Conservation (phyloP, 441 rosid species). For the Bruguiera hainesii region DNA sequence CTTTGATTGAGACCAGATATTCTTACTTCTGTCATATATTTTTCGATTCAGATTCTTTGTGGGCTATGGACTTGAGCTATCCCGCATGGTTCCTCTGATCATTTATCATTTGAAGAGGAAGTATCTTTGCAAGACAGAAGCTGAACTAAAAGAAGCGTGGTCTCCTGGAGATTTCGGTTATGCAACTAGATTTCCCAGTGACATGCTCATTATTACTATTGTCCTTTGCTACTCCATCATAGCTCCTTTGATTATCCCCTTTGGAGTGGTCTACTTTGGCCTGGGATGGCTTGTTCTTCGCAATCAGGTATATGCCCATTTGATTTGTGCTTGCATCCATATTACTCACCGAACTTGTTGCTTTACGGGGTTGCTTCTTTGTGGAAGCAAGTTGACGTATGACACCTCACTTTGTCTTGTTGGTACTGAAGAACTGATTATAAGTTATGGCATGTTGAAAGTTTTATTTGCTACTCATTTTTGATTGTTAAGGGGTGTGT, state of each 20-base stretch:
- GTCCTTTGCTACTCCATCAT: conserved; percentile 78
- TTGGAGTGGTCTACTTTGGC: conserved; percentile 64
- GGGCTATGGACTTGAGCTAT: conserved; percentile 83
- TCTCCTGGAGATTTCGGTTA: conserved; percentile 64
- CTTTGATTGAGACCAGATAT: neutral
- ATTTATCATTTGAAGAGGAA: conserved; percentile 79
- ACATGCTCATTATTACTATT: conserved; percentile 69
- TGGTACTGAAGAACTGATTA: too few species aligned
- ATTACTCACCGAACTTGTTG: too few species aligned
- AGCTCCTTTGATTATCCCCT: conserved; percentile 79
- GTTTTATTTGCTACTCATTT: too few species aligned
- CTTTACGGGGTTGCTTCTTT: too few species aligned
- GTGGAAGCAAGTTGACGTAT: too few species aligned
- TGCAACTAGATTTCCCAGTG: conserved; percentile 66
- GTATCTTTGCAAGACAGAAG: conserved; percentile 84
- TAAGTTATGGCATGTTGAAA: too few species aligned
- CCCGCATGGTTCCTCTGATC: conserved; percentile 73
- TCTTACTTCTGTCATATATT: neutral
- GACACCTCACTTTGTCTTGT: too few species aligned
- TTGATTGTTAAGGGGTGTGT: neutral
- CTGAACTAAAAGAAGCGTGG: conserved; percentile 80
- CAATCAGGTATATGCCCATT: conserved; percentile 59
- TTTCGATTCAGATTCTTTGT: conserved; percentile 60
- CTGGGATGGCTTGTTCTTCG: conserved; percentile 84
- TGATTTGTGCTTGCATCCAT: neutral